Conservation (phyloP, 345 rosid genomes). For the Corchorus capsularis region DNA sequence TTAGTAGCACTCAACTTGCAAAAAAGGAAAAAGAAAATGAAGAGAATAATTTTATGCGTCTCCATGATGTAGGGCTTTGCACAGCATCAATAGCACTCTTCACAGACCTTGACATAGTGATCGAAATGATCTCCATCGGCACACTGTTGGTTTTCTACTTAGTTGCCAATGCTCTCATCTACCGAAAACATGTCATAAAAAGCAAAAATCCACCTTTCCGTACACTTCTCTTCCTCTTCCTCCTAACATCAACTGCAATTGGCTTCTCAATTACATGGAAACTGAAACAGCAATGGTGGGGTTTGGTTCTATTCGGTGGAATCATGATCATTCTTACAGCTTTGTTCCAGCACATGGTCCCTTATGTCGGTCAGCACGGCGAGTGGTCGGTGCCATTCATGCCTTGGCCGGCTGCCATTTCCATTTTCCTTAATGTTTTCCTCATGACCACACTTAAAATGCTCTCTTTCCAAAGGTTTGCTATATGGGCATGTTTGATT, state of each 20-base stretch:
- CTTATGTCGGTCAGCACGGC: conserved; percentile 23
- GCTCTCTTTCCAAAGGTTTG: conserved; percentile 66
- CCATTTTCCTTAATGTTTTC: conserved; percentile 74
- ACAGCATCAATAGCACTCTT: conserved; percentile 89
- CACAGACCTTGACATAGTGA: conserved; percentile 68
- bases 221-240: conserved; percentile 66
- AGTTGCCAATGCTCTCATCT: conserved; percentile 89
- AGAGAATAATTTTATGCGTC: neutral
- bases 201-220: conserved; percentile 50
- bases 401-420: conserved; percentile 90
- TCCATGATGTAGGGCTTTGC: conserved; percentile 65
- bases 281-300: conserved; percentile 57
- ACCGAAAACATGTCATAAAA: conserved; percentile 52
- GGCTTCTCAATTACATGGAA: conserved; percentile 79
- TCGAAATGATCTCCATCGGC: conserved; percentile 74
- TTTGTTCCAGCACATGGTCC: conserved; percentile 46
- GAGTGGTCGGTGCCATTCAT: conserved; percentile 85
- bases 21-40: neutral
- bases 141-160: conserved; percentile 86
- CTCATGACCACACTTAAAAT: conserved; percentile 67
- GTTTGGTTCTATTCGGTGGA: conserved; percentile 45
- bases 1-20: too few relatives aligned
- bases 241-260: conserved; percentile 58
- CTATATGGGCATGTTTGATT: conserved; percentile 67
- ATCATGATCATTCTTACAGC: conserved; percentile 43